Conservation (phyloP, 192 early-diverging fungal species). For the Podila horticola region DNA sequence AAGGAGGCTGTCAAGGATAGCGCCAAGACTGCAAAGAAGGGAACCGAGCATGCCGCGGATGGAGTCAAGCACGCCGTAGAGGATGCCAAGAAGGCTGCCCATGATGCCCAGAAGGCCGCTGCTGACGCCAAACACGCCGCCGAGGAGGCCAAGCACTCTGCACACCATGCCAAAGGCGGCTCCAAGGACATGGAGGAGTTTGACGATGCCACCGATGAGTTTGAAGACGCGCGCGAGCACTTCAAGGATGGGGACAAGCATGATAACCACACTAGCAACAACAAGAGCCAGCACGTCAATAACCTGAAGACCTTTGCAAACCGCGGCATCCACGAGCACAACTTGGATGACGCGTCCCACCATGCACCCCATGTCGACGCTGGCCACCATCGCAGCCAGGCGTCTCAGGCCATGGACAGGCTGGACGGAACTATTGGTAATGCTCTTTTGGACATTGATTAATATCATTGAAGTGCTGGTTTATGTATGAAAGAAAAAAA, state of each 20-base stretch:
- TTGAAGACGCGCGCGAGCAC: slow-evolving; percentile 8
- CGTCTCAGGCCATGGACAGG: slow-evolving; percentile 19
- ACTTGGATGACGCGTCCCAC: not conserved
- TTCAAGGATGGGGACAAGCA: slow-evolving; percentile 1
- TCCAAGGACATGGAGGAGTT: not conserved
- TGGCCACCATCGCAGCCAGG: slow-evolving; percentile 19
- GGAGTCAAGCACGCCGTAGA: not conserved
- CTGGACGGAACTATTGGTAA: slow-evolving; percentile 28
- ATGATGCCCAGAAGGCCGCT: not conserved
- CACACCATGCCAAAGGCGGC: not conserved
- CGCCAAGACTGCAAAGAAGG: not conserved
- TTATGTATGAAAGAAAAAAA: not conserved
- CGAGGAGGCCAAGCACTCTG: slow-evolving; percentile 9
- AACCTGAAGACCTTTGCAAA: slow-evolving; percentile 31
- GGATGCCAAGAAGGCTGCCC: not conserved
- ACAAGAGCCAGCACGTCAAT: slow-evolving; percentile 23
- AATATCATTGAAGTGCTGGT: not conserved
- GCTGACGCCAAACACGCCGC: not conserved
- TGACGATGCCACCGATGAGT: not conserved
- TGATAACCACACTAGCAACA: not conserved
- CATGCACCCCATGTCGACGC: slow-evolving; percentile 29
- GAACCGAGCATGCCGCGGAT: not conserved
- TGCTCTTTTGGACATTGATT: not conserved
- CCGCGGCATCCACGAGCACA: slow-evolving; percentile 20
- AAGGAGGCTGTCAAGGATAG: not conserved